phyloP scores from a whole-genome alignment of 805 yeast species.

The Metschnikowia peoriensis region DNA sequence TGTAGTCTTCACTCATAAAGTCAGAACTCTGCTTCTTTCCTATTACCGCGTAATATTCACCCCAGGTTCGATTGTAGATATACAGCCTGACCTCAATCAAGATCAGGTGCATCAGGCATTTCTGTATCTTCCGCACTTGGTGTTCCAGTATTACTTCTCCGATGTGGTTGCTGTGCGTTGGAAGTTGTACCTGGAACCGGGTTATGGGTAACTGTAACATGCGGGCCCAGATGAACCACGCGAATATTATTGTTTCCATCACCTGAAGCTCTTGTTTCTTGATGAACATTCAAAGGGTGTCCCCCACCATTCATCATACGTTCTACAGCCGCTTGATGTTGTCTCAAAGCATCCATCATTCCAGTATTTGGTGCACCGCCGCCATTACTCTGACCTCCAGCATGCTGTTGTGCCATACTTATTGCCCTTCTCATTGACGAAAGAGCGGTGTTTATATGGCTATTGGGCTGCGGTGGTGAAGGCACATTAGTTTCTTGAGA shows the following conservation, averaged over 20 bases:
- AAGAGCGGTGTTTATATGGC: not conserved
- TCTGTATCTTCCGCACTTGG: conserved; percentile 12
- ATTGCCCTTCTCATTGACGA: conserved; percentile 2
- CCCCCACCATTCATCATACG: not conserved
- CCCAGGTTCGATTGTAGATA: too few species aligned
- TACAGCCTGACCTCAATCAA: conserved; percentile 1
- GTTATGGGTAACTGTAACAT: not conserved
- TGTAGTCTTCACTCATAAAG: too few species aligned
- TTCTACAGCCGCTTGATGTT: conserved; percentile 7
- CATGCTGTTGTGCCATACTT: not conserved
- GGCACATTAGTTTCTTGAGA: not conserved
- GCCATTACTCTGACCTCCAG: not conserved
- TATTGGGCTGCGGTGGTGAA: not conserved
- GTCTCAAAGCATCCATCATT: conserved; percentile 5
- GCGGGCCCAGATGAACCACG: not conserved
- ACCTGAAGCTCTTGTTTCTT: not conserved
- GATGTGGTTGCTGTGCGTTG: not conserved
- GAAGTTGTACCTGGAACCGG: not conserved
- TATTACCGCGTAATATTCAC: too few species aligned
- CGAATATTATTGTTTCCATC: not conserved
- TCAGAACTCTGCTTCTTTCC: too few species aligned
- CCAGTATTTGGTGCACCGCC: not conserved
- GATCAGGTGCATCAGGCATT: conserved; percentile 16
- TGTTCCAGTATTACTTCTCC: not conserved
- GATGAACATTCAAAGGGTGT: not conserved